Evolutionary conservation across 2,329 filamentous ascomycete species (phyloP), one percentile per base, ranked within the genome.

Genomic region (Fusarium buharicum): DNA sequence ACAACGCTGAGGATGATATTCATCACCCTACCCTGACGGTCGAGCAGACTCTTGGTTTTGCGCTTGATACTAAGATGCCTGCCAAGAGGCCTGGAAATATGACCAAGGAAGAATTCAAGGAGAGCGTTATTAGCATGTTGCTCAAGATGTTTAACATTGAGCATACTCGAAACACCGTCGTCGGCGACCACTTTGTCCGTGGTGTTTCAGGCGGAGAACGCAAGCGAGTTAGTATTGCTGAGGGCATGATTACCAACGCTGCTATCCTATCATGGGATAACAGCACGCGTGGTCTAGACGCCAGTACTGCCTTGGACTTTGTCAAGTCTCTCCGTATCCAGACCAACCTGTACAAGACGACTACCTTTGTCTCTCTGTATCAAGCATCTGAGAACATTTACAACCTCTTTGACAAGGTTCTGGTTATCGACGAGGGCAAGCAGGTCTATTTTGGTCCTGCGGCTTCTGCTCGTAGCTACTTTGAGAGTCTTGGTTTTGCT

Each of bases 131-230:
- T 59, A 83, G 86, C 16, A 85, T 89, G 70, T 81, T 97, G 56
- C 81, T 97, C 47, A 92, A 91, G 71, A 95, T 96, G 90, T 96
- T 97, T 81, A 95, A 94, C 72, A 96, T 97, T 50, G 90, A 93
- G 74, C 92, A 97, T 75, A 96, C 92, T 0, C 84, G 86, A 47
- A 85, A 93, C 72, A 97, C 93, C 0, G 86, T 94, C 27, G 92
- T 97, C 22, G 93, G 93, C 8, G 90, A 95, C 62, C 85, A 86
- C 1, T 92, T 94, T 62, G 84, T 92, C n/a, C 87, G 90, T 37
- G 90, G 90, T 72, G 88, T 92, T 1, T 89, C 86, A 17, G 90
- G 90, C 66, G 90, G 90, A 70, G 89, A 92, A 79, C 81, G 88
- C 33, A 88, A 88, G 78, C 84, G 87, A 68, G 87, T 87, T 18